phyloP scores from a whole-genome alignment of 495 filamentous ascomycete genomes.

The Podospora appendiculata region DNA sequence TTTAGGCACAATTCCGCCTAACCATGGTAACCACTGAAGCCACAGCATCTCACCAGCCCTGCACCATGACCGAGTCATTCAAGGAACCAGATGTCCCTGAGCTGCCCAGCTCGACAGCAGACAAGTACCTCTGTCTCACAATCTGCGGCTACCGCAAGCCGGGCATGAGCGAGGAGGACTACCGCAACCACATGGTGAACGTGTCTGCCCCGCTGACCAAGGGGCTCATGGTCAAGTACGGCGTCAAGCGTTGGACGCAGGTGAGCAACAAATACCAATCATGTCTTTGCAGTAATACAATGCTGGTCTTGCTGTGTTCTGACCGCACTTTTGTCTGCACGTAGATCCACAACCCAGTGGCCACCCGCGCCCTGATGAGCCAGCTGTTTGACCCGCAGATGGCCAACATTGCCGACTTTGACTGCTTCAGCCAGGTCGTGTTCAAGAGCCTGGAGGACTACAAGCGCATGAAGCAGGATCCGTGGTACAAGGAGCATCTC shows the following conservation, averaged over 20 bases:
- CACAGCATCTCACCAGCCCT: too few species aligned
- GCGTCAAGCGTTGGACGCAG: slow-evolving; percentile 29
- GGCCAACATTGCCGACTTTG: slow-evolving; percentile 29
- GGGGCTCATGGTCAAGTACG: slow-evolving; percentile 39
- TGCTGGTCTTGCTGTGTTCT: not conserved
- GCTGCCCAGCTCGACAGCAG: too few species aligned
- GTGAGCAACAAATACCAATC: too few species aligned
- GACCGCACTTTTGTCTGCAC: not conserved
- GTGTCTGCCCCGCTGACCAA: slow-evolving; percentile 34
- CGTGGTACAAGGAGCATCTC: slow-evolving; percentile 31
- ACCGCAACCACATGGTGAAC: slow-evolving; percentile 40
- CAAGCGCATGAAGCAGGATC: slow-evolving; percentile 28
- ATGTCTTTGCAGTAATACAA: not conserved
- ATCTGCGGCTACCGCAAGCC: slow-evolving; percentile 42
- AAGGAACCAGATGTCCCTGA: too few species aligned
- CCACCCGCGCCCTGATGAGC: slow-evolving; percentile 29
- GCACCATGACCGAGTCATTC: too few species aligned
- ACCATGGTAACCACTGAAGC: too few species aligned
- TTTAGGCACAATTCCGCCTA: too few species aligned
- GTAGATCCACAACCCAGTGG: slow-evolving; percentile 32
- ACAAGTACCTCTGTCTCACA: slow-evolving; percentile 35
- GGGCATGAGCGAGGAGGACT: slow-evolving; percentile 43
- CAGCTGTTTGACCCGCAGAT: slow-evolving; percentile 32
- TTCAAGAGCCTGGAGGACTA: slow-evolving; percentile 33
- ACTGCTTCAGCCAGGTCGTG: slow-evolving; percentile 36